Evolutionary conservation across 2,329 filamentous ascomycete species (phyloP).

Genomic region (Aspergillus sp.): DNA sequence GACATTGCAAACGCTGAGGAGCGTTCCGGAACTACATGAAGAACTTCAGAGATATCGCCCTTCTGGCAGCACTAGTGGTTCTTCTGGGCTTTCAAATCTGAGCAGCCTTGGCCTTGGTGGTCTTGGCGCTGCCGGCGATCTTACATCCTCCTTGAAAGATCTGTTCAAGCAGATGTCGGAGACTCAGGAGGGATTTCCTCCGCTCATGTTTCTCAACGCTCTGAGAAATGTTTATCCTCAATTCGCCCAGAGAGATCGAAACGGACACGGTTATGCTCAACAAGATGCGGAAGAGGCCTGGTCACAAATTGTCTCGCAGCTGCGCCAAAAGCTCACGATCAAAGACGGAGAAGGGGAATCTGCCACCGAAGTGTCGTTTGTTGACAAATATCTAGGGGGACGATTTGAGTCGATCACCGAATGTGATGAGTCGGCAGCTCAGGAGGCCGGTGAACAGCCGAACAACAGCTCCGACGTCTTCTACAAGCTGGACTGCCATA

Average conservation of each 20-base stretch:
- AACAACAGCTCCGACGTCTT: conserved; percentile 74
- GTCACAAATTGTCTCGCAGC: conserved; percentile 88
- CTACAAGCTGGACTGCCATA: conserved; percentile 95
- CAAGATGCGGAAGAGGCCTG: conserved; percentile 98
- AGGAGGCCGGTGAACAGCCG: conserved; percentile 73
- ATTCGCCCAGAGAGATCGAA: conserved; percentile 86
- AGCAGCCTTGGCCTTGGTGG: conserved; percentile 62
- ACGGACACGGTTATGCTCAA: conserved; percentile 86
- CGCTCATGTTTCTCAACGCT: conserved; percentile 79
- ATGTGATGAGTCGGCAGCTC: conserved; percentile 81
- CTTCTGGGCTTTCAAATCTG: conserved; percentile 48
- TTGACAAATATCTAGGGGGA: conserved; percentile 90
- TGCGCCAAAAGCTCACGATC: conserved; percentile 76
- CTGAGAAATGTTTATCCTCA: conserved; percentile 83
- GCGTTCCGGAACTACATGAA: conserved; percentile 88
- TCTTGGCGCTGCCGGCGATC: conserved; percentile 66
- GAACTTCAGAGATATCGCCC: conserved; percentile 69
- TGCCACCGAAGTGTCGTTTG: conserved; percentile 67
- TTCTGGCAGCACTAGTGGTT: conserved; percentile 35
- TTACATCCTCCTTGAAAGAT: conserved; percentile 77
- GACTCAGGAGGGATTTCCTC: conserved; percentile 85
- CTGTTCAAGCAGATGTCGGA: conserved; percentile 88
- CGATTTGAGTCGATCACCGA: conserved; percentile 77
- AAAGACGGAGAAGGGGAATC: conserved; percentile 54
- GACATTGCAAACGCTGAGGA: conserved; percentile 85